Percentiles rank a stretch among this genome's conserved stretches.
Evolutionary conservation across 169 alveolate species (phyloP).

Genomic region (Cryptosporidium tyzzeri): DNA sequence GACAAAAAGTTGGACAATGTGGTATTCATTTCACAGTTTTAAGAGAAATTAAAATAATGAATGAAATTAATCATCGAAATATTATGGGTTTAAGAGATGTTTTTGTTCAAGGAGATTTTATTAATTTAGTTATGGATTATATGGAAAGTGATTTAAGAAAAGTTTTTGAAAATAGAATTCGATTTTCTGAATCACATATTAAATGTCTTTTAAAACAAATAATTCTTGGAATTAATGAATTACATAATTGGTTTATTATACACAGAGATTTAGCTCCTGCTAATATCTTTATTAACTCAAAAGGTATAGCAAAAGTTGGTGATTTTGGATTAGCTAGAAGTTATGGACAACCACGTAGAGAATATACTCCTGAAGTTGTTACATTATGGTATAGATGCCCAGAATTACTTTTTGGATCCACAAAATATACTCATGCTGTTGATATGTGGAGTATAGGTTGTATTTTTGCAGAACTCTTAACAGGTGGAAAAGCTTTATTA

Average conservation of each 20-base stretch:
- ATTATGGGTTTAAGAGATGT: conserved; percentile 90
- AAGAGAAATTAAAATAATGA: conserved; percentile 92
- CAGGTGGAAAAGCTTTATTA: conserved; percentile 88
- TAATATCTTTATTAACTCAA: conserved; percentile 86
- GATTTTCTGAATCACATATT: conserved; percentile 91
- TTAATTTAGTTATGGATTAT: conserved; percentile 95
- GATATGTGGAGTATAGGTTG: conserved; percentile 96
- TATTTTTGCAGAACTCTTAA: conserved; percentile 91
- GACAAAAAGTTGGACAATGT: conserved; percentile 83
- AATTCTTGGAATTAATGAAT: conserved; percentile 81
- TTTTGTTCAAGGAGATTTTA: conserved; percentile 85
- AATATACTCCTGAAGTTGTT: conserved; percentile 88
- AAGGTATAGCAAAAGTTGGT: conserved; percentile 89
- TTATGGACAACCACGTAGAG: conserved; percentile 88
- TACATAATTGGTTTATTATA: conserved; percentile 84
- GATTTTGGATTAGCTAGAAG: conserved; percentile 92
- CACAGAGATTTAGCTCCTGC: conserved; percentile 90
- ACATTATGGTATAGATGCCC: conserved; percentile 97
- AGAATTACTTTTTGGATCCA: conserved; percentile 93
- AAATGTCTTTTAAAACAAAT: conserved; percentile 89
- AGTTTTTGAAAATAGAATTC: conserved; percentile 89
- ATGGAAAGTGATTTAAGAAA: conserved; percentile 95
- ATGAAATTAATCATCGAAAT: conserved; percentile 90
- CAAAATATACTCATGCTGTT: conserved; percentile 89
- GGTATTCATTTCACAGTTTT: conserved; percentile 93